Base-by-base conservation (phyloP, 352 stramenopile genomes). In the Pythium monospermum region DNA sequence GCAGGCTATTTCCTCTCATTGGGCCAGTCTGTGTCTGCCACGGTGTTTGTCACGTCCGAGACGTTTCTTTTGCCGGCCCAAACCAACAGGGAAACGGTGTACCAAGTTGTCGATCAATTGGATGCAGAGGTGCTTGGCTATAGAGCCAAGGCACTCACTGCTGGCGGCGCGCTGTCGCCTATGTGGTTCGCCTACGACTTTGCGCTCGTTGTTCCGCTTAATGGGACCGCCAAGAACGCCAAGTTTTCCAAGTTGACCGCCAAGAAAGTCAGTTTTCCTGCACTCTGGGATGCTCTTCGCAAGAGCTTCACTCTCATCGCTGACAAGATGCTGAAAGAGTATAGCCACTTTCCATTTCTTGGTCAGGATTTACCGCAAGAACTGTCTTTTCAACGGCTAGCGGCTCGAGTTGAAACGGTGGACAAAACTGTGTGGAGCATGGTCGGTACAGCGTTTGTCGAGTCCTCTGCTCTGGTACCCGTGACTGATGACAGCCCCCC, bases 131-230 rank as follows among this genome's bases (percentile, higher is more conserved):
- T 13, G 30, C 30, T 35, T 13, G 30, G 30, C 13, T 13, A 13
- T 8, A 8, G 30, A 13, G 30, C 30, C 25, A 36, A 36, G 21
- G 11, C 42, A 5, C 42, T 49, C 8, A 33, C 28, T 13, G 37
- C 35, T 37, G 27, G 27, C 13, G 42, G 23, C 23, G 19, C 15
- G 23, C 42, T 47, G 22, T 47, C 33, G 15, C 32, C 41, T 16
- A 31, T 32, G 21, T 55, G 48, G 48, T 44, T 55, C 26, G 48
- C 48, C 19, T 55, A 55, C 33, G 48, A 55, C 41, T 47, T 33
- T 27, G 48, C 48, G 16, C 48, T 55, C 23, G 48, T 47, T 13
- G n/a, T 55, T 13, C 30, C 41, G n/a, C 38, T 47, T 22, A n/a
- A 26, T 7, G 22, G 23, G 22, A 31, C 32, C 28, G 22, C 41